Conservation (phyloP, 2,329 filamentous ascomycete species). For the Ophioceras dolichostomum region DNA sequence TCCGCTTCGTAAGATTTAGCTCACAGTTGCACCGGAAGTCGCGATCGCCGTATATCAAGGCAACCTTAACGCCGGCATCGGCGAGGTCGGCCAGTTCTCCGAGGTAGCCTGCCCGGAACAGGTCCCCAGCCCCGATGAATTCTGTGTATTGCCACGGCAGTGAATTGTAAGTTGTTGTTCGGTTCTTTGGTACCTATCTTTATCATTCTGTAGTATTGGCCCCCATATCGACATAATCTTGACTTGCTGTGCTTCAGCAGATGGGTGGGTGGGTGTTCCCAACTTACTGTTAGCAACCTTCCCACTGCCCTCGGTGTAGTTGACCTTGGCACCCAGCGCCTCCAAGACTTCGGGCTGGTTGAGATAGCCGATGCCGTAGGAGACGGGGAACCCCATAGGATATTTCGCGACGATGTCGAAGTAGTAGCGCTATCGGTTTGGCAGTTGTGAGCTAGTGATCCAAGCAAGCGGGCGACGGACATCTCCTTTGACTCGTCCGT, state of each 20-base stretch:
- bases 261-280: too few species aligned
- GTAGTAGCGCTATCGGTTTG: slow-evolving; percentile 36
- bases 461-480: too few species aligned
- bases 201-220: too few species aligned
- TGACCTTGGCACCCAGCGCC: slow-evolving; percentile 45
- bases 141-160: slow-evolving; percentile 21
- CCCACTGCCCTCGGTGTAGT: slow-evolving; percentile 30
- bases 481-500: too few species aligned
- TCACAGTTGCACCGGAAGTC: slow-evolving; percentile 52
- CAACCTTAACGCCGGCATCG: slow-evolving; percentile 51
- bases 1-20: too few species aligned
- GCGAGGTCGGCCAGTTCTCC: slow-evolving; percentile 47
- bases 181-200: too few species aligned
- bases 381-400: slow-evolving; percentile 49
- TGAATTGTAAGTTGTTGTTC: too few species aligned
- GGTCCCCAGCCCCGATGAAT: slow-evolving; percentile 43
- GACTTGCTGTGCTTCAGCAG: too few species aligned
- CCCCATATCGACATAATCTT: too few species aligned
- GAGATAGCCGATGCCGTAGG: slow-evolving; percentile 48
- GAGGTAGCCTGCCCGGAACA: slow-evolving; percentile 25
- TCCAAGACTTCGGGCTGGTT: slow-evolving; percentile 40
- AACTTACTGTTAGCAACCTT: slow-evolving; percentile 16
- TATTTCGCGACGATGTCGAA: slow-evolving; percentile 48
- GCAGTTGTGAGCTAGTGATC: too few species aligned
- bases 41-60: slow-evolving; percentile 56